A percentile compares a stretch with the other conserved stretches of the same genome.
These are phyloP conservation scores for Pyricularia sp. DNA, from an alignment of 2,329 filamentous ascomycete genomes.

Conservation along the genomic window DNA sequence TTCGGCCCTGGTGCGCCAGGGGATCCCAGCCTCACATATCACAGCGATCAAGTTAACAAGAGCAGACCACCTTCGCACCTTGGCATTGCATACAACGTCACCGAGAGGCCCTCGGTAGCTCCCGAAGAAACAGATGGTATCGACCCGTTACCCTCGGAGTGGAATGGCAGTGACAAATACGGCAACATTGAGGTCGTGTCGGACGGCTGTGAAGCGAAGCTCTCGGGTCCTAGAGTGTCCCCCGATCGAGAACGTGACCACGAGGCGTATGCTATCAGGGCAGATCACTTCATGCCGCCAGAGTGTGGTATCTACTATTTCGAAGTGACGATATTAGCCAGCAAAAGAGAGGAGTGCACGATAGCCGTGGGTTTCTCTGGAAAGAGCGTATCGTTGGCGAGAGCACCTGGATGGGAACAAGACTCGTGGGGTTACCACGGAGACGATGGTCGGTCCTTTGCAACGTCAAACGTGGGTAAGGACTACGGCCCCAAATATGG, in stretches of 20 bases:
- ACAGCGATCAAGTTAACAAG: neutral
- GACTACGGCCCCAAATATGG: conserved; percentile 48
- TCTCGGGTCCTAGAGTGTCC: conserved; percentile 34
- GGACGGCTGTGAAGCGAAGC: conserved; percentile 63
- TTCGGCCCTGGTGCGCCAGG: conserved; percentile 26
- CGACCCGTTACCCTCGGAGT: conserved; percentile 67
- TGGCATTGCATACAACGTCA: conserved; percentile 74
- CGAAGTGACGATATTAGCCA: conserved; percentile 51
- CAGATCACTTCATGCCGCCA: conserved; percentile 77
- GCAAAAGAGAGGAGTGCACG: conserved; percentile 48
- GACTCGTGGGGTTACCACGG: conserved; percentile 63
- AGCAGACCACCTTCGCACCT: conserved; percentile 47
- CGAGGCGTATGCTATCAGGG: conserved; percentile 74
- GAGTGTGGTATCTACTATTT: conserved; percentile 95
- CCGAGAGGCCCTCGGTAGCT: conserved; percentile 55
- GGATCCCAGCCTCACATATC: conserved; percentile 26
- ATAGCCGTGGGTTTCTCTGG: conserved; percentile 55
- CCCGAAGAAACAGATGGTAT: conserved; percentile 49
- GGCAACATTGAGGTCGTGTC: conserved; percentile 59
- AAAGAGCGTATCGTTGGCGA: conserved; percentile 40
- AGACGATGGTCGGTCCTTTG: conserved; percentile 55
- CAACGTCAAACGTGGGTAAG: conserved; percentile 46
- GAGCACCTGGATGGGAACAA: conserved; percentile 57
- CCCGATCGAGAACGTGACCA: conserved; percentile 41
- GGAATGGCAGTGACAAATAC: conserved; percentile 73